Percentiles rank a stretch among this genome's conserved stretches.
Conservation (phyloP, 768 basidiomycete genomes). For the Strobilomyces confusus region DNA sequence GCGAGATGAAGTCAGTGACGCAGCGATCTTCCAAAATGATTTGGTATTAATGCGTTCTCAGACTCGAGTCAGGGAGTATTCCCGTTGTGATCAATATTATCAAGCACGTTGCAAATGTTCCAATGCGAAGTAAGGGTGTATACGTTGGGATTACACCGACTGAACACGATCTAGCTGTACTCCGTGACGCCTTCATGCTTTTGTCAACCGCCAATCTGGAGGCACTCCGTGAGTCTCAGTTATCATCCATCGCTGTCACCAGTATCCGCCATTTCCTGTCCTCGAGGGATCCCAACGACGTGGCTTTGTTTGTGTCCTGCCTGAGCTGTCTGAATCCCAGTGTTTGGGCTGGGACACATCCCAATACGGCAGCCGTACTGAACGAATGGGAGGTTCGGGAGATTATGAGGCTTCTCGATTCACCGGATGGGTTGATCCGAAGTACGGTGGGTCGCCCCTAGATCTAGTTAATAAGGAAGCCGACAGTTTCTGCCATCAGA, state of each 20-base stretch:
- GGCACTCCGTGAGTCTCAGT: conserved; percentile 15
- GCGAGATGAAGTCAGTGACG: conserved; percentile 22
- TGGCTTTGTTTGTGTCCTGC: conserved; percentile 65
- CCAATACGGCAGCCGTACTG: conserved; percentile 48
- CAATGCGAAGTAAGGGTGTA: conserved; percentile 23
- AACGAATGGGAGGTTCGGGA: conserved; percentile 72
- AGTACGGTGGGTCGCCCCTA: conserved; percentile 44
- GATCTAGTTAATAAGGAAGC: neutral
- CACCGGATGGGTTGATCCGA: conserved; percentile 54
- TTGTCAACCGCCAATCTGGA: conserved; percentile 24
- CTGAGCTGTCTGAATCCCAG: conserved; percentile 52
- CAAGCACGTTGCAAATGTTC: conserved; percentile 16
- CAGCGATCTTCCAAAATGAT: neutral
- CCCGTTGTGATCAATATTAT: conserved; percentile 26
- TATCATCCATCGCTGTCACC: conserved; percentile 33
- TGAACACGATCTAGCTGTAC: conserved; percentile 28
- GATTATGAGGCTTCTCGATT: conserved; percentile 65
- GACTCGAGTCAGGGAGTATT: conserved; percentile 22
- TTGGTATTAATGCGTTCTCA: conserved; percentile 5
- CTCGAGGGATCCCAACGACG: conserved; percentile 54
- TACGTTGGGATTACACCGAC: neutral
- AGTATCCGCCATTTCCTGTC: conserved; percentile 55
- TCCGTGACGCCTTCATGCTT: conserved; percentile 34
- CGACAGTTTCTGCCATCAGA: conserved; percentile 38
- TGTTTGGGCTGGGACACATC: conserved; percentile 65